Percentiles rank a stretch among this genome's conserved stretches.
phyloP scores from a whole-genome alignment of 2,329 filamentous ascomycete species.

The Xylaria sp. region DNA sequence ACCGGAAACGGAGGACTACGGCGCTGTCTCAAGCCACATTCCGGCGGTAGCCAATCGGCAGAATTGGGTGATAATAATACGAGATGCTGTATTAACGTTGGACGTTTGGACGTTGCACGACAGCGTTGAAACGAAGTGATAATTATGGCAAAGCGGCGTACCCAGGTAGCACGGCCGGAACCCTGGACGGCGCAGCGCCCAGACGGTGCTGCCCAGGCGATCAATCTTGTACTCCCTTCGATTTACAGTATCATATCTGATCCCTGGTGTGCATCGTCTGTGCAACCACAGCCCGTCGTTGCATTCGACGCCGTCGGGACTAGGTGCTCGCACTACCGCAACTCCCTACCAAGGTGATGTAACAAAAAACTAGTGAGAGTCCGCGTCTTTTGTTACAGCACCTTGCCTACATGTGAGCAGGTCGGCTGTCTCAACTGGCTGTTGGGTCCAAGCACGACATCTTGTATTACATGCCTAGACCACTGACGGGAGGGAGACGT shows the following conservation, averaged over 20 bases:
- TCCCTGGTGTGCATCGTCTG: slow-evolving; percentile 34
- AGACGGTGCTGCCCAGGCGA: slow-evolving; percentile 11
- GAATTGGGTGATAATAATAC: slow-evolving; percentile 22
- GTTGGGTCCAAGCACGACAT: slow-evolving; percentile 16
- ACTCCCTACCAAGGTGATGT: no score
- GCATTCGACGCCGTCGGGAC: slow-evolving; percentile 21
- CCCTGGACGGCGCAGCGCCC: slow-evolving; percentile 20
- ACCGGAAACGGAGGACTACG: slow-evolving; percentile 19
- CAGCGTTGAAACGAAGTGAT: slow-evolving; percentile 21
- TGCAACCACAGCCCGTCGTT: slow-evolving; percentile 29
- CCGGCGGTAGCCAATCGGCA: slow-evolving; percentile 28
- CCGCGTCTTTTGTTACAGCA: no score
- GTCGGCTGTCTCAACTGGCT: slow-evolving; percentile 18
- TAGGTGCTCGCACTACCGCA: background rate
- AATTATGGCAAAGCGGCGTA: slow-evolving; percentile 14
- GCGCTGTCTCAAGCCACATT: slow-evolving; percentile 30
- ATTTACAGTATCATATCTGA: slow-evolving; percentile 18
- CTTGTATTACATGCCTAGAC: slow-evolving; percentile 19
- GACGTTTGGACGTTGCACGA: background rate
- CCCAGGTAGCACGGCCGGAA: slow-evolving; percentile 1
- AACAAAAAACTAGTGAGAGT: no score
- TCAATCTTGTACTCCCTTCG: slow-evolving; percentile 29
- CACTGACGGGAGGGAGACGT: slow-evolving; percentile 11
- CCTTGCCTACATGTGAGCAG: slow-evolving; percentile 7
- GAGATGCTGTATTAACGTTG: slow-evolving; percentile 17